Evolutionary conservation across 257 asterid species (phyloP).

Genomic region (Solanum boliviense): DNA sequence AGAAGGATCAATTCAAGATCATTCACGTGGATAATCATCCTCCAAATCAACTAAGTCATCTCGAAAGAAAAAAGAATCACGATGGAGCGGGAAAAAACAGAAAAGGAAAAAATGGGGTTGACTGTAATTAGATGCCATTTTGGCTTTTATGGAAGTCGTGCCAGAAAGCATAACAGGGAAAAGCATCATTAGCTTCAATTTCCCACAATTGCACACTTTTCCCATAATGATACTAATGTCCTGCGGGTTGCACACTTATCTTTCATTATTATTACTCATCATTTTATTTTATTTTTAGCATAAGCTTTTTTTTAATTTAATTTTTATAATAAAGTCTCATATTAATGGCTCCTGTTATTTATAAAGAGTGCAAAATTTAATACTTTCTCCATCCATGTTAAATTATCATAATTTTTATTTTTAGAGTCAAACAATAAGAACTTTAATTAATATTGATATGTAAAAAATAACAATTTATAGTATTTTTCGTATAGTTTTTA

Average conservation of each 20-base stretch:
- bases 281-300: background rate
- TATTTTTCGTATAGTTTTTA: too few relatives aligned
- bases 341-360: too few relatives aligned
- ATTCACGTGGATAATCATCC: too few relatives aligned
- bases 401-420: too few relatives aligned
- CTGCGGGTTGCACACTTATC: background rate
- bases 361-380: background rate
- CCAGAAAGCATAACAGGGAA: background rate
- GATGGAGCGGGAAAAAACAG: background rate
- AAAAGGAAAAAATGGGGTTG: slow-evolving; percentile 14
- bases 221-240: background rate
- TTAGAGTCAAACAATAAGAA: too few relatives aligned
- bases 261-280: background rate
- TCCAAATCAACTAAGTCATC: too few relatives aligned
- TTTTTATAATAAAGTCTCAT: too few relatives aligned
- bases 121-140: slow-evolving; percentile 13
- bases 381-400: too few relatives aligned
- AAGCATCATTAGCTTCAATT: background rate
- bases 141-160: slow-evolving; percentile 1
- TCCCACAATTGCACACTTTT: background rate
- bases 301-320: background rate
- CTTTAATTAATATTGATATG: too few relatives aligned
- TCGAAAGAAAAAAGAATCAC: background rate
- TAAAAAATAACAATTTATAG: too few relatives aligned
- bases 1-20: rapidly evolving